Conservation (phyloP, 305 asterid species). For the Andrographis paniculata region DNA sequence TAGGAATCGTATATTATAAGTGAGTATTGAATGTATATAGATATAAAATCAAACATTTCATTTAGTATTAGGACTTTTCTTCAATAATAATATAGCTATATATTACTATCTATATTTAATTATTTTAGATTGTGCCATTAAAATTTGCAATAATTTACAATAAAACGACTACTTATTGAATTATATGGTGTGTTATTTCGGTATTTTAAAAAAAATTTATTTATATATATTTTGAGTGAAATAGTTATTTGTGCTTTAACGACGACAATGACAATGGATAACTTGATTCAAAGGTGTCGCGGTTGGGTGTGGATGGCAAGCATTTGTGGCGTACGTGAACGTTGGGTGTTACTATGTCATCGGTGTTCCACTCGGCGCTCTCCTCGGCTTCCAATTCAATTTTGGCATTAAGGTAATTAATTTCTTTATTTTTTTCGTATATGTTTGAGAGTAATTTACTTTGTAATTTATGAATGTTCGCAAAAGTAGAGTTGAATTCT, state of each 20-base stretch:
- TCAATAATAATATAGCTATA: too few species aligned
- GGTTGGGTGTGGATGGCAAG: constrained; percentile 82
- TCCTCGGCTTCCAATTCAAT: constrained; percentile 47
- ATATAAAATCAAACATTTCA: too few species aligned
- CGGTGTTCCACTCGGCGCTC: constrained; percentile 51
- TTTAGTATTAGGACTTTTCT: too few species aligned
- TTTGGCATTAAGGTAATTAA: constrained; percentile 51
- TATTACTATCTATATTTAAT: too few species aligned
- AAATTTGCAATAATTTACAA: too few species aligned
- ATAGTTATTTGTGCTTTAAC: not conserved
- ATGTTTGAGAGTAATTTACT: not conserved
- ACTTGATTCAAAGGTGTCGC: constrained; percentile 42
- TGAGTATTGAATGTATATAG: too few species aligned
- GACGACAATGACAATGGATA: not conserved
- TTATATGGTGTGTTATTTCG: too few species aligned
- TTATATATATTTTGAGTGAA: not conserved
- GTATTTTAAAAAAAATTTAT: too few species aligned
- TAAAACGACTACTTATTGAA: too few species aligned
- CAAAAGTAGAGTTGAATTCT: too few species aligned
- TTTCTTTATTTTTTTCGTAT: not conserved
- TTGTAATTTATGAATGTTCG: not conserved
- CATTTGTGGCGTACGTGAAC: constrained; percentile 70
- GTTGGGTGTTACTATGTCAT: constrained; percentile 64
- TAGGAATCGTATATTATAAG: too few species aligned
- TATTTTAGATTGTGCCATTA: too few species aligned